Evolutionary conservation across 345 rosid genomes (phyloP).

Genomic region (Eucalyptus shirleyi): DNA sequence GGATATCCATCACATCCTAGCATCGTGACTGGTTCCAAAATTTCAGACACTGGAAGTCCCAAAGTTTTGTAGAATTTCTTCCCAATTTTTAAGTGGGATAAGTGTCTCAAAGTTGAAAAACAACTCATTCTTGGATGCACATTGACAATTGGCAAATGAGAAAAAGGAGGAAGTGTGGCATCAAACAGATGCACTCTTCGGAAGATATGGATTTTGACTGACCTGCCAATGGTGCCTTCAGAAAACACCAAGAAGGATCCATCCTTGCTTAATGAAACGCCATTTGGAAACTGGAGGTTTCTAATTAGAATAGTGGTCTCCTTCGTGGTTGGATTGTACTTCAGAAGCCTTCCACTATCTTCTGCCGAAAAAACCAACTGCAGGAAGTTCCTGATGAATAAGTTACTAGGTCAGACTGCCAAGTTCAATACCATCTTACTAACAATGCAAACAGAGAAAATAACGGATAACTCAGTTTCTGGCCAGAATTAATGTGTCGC

Average conservation of each 20-base stretch:
- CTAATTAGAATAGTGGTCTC: constrained; percentile 51
- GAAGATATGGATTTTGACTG: background rate
- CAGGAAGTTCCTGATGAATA: constrained; percentile 63
- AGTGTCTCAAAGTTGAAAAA: background rate
- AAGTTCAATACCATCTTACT: background rate
- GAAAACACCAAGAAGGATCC: constrained; percentile 64
- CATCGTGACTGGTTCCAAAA: background rate
- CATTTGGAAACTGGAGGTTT: constrained; percentile 77
- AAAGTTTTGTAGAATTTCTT: background rate
- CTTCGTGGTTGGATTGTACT: constrained; percentile 53
- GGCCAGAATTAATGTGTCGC: background rate
- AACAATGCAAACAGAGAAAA: background rate
- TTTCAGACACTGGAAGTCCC: background rate
- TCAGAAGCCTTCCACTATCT: constrained; percentile 59
- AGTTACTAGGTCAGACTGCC: background rate
- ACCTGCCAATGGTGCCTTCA: constrained; percentile 67
- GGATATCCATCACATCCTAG: background rate
- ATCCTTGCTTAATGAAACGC: constrained; percentile 77
- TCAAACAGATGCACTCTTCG: background rate
- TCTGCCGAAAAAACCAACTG: constrained; percentile 73
- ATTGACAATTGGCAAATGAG: background rate
- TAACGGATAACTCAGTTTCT: background rate
- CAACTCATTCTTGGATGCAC: background rate
- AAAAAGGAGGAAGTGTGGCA: background rate
- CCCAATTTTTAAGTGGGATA: background rate